phyloP scores from a whole-genome alignment of 2,329 filamentous ascomycete genomes.

The Aspergillus persii region DNA sequence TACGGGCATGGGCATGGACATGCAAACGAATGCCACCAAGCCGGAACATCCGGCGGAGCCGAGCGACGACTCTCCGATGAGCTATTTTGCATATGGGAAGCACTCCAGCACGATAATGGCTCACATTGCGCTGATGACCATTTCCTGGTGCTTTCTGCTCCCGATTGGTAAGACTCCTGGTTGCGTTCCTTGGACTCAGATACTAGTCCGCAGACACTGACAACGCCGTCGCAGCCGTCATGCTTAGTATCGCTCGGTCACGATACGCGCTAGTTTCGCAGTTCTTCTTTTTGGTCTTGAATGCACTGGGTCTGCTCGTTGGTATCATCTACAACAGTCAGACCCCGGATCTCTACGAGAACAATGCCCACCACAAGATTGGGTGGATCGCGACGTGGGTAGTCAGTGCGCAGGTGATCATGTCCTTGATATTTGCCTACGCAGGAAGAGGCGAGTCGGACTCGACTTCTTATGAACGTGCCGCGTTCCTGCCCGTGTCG shows the following conservation, averaged over 20 bases:
- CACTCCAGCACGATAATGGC: slow-evolving; percentile 56
- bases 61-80: slow-evolving; percentile 35
- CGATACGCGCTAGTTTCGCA: slow-evolving; percentile 64
- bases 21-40: slow-evolving; percentile 16
- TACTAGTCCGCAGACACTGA: background rate
- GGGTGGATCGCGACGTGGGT: slow-evolving; percentile 74
- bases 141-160: slow-evolving; percentile 70
- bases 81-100: slow-evolving; percentile 44
- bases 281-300: slow-evolving; percentile 19
- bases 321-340: slow-evolving; percentile 23
- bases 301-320: slow-evolving; percentile 19
- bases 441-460: slow-evolving; percentile 46
- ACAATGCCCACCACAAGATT: slow-evolving; percentile 25
- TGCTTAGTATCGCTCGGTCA: slow-evolving; percentile 81
- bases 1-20: slow-evolving; percentile 29
- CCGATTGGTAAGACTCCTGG: slow-evolving; percentile 61
- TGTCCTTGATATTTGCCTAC: slow-evolving; percentile 65
- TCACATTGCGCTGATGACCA: slow-evolving; percentile 68
- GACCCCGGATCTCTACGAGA: slow-evolving; percentile 21
- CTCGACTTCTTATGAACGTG: slow-evolving; percentile 48
- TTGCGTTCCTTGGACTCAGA: background rate
- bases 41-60: slow-evolving; percentile 16
- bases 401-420: slow-evolving; percentile 65
- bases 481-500: slow-evolving; percentile 63
- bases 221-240: slow-evolving; percentile 59